phyloP scores from a whole-genome alignment of 1,284 basidiomycete species.

The Naganishia sp. region DNA sequence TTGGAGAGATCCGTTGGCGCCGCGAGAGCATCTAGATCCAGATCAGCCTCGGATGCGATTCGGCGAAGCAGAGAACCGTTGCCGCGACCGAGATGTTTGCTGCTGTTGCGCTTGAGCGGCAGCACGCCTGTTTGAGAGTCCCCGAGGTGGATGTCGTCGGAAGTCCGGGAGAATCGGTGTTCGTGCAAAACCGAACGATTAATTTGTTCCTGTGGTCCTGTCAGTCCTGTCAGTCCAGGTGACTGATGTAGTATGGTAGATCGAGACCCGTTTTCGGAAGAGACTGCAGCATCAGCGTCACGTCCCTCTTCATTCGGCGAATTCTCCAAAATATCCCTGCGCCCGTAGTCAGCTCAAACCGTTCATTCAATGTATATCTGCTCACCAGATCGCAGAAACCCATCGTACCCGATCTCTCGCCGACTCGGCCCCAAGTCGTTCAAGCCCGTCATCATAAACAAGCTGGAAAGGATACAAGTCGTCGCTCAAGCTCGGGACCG shows the following conservation, averaged over 20 bases:
- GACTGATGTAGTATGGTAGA: constrained; percentile 15
- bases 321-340: constrained; percentile 33
- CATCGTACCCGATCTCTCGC: constrained; percentile 78
- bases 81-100: constrained; percentile 40
- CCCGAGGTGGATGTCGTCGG: constrained; percentile 48
- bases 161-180: constrained; percentile 30
- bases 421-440: constrained; percentile 78
- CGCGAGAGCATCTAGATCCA: constrained; percentile 31
- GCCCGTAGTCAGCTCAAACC: neutral
- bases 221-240: neutral
- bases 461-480: constrained; percentile 82
- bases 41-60: constrained; percentile 50
- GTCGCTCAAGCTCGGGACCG: constrained; percentile 65
- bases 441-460: constrained; percentile 79
- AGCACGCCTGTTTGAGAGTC: constrained; percentile 44
- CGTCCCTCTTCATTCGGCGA: constrained; percentile 8
- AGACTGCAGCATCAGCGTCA: constrained; percentile 1
- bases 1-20: neutral
- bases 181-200: neutral
- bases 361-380: constrained; percentile 11
- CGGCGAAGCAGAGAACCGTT: constrained; percentile 40
- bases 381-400: constrained; percentile 82
- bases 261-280: constrained; percentile 27
- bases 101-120: constrained; percentile 28
- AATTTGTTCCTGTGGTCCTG: neutral